Evolutionary conservation across 768 basidiomycete species (phyloP), one percentile per base, ranked within the genome.

Genomic region (Mycena kentingensis): DNA sequence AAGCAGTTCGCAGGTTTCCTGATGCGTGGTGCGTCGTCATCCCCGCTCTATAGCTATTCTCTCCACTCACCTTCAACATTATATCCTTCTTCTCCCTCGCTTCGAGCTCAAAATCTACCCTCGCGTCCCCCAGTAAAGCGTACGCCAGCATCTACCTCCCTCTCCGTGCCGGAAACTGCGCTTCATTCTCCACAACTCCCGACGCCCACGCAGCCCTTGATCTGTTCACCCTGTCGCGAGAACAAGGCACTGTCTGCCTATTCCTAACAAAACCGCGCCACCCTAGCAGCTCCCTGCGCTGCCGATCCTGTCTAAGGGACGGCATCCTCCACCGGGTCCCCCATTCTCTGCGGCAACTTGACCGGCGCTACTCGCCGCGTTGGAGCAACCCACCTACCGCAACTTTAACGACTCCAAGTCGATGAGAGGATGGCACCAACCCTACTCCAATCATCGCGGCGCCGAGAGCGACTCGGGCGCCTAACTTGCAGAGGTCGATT

Each of bases 151-250:
- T 62, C 60, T 51, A 54, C 45, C 21, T 68, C 29, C 26, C 68
- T 21, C 58, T 64, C 55, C 57, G 51, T 44, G 16, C 63, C 28
- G 68, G 67, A 11, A 38, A 49, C 24, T 44, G 66, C 7, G 76
- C 73, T 28, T 71, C 77, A 10, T 78, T 78, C 45, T 67, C 72
- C 1, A 71, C 74, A 0, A 76, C 74, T 0, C 47, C 57, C 16
- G 63, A 71, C n/a, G 73, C 73, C 15, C 41, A 57, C 7, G 58
- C 66, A 2, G 63, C 66, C 53, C 67, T 75, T 32, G 65, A 41
- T 57, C 18, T 62, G 25, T 34, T 64, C 67, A 72, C 25, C 69
- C 77, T 57, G 74, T 63, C 41, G 75, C 74, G 46, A 71, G 0
- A 52, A 70, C 32, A 61, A 73, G 26, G 42, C 65, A 22, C 54